Evolutionary conservation across 164 flowering plant genomes (phyloP).

Genomic region (Paratinospora sagittata): DNA sequence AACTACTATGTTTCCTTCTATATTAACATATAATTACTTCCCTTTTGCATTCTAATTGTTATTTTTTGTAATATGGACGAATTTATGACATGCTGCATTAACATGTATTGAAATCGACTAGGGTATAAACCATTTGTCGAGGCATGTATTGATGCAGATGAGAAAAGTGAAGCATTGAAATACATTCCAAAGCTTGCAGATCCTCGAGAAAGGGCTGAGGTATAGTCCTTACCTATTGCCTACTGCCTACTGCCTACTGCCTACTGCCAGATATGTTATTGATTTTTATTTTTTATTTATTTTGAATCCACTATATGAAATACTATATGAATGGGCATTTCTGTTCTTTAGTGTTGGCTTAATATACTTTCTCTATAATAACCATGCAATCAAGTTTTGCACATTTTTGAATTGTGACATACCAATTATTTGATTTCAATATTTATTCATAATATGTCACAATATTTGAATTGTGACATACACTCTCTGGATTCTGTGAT

Average conservation of each 20-base stretch:
- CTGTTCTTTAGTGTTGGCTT: background rate
- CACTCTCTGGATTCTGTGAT: background rate
- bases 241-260: no score
- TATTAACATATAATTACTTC: background rate
- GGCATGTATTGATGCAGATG: constrained; percentile 89
- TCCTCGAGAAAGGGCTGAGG: constrained; percentile 92
- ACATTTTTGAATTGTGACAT: background rate
- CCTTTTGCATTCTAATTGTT: background rate
- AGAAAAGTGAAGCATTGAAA: constrained; percentile 84
- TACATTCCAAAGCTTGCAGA: constrained; percentile 89
- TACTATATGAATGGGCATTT: background rate
- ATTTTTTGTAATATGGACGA: background rate
- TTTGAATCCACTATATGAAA: no score
- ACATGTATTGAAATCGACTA: constrained; percentile 19
- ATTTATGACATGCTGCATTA: background rate
- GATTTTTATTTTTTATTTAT: background rate
- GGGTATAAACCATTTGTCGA: constrained; percentile 96
- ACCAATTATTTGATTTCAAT: background rate
- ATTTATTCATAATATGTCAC: no score
- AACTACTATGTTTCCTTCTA: background rate
- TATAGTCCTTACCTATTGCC: constrained; percentile 22
- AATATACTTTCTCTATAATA: no score
- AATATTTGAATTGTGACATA: no score
- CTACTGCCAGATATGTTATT: background rate
- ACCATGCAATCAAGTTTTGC: no score